Evolutionary conservation across 192 early-diverging fungal species (phyloP).

Genomic region (Glomus cerebriforme): DNA sequence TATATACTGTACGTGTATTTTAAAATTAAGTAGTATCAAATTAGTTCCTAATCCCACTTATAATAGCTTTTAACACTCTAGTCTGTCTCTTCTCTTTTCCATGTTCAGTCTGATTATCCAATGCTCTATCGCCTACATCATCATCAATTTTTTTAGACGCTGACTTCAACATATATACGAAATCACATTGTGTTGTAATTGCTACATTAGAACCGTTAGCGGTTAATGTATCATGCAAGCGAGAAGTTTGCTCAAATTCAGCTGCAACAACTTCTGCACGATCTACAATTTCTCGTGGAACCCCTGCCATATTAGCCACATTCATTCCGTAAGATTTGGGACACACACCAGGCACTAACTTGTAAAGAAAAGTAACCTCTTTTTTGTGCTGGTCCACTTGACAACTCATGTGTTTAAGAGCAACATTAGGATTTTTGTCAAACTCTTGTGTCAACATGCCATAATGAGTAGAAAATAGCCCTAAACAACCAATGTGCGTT

Average conservation of each 20-base stretch:
- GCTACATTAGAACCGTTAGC: constrained; percentile 14
- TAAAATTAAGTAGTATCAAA: not conserved
- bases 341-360: constrained; percentile 80
- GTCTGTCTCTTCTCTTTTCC: constrained; percentile 29
- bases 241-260: constrained; percentile 68
- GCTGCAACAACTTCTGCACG: constrained; percentile 71
- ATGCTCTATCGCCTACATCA: constrained; percentile 31
- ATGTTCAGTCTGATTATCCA: constrained; percentile 30
- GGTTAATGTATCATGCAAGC: constrained; percentile 32
- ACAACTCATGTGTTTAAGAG: constrained; percentile 88
- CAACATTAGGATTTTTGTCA: constrained; percentile 71
- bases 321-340: constrained; percentile 98
- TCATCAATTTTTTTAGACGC: not conserved
- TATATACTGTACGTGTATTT: not conserved
- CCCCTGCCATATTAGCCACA: constrained; percentile 94
- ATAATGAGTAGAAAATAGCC: constrained; percentile 97
- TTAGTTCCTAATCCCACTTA: constrained; percentile 5
- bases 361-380: constrained; percentile 95
- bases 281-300: constrained; percentile 71
- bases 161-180: constrained; percentile 32
- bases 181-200: constrained; percentile 31
- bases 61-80: constrained; percentile 13
- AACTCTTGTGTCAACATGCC: constrained; percentile 88
- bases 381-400: constrained; percentile 76
- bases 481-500: constrained; percentile 80